phyloP scores from a whole-genome alignment of 768 basidiomycete species.

The Mycena pura region DNA sequence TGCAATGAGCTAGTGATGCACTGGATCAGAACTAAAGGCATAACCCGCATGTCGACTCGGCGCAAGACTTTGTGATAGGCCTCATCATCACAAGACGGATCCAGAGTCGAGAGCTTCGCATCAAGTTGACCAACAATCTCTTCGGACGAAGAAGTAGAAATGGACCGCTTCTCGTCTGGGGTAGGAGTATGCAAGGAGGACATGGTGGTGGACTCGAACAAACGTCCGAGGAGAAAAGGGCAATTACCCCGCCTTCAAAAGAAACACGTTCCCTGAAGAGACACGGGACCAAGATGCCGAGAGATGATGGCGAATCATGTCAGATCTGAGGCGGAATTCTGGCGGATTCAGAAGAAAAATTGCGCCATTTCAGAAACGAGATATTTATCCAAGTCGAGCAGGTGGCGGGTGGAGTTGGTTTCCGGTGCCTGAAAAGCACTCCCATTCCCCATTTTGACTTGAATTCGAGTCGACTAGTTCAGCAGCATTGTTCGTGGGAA shows the following conservation, averaged over 20 bases:
- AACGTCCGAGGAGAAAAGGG: not conserved
- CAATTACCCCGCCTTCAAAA: not conserved
- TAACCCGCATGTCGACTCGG: constrained; percentile 15
- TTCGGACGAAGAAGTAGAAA: not conserved
- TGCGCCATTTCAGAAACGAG: constrained; percentile 6
- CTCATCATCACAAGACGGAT: constrained; percentile 3
- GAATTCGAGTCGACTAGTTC: too few species aligned
- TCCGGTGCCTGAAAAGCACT: too few species aligned
- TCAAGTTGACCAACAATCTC: constrained; percentile 13
- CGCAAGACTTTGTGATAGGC: constrained; percentile 16
- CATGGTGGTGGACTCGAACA: not conserved
- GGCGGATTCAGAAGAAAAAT: not conserved
- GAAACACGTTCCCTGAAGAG: not conserved
- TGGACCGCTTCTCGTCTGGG: constrained; percentile 10
- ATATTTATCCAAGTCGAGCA: not conserved
- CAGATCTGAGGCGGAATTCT: not conserved
- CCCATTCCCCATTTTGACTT: too few species aligned
- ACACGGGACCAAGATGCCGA: constrained; percentile 10
- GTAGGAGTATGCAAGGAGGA: constrained; percentile 4
- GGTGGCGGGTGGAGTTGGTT: not conserved
- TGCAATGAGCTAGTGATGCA: constrained; percentile 12
- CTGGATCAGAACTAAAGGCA: constrained; percentile 23
- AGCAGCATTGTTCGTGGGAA: too few species aligned
- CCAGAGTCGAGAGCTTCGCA: constrained; percentile 1
- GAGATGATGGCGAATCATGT: constrained; percentile 1